Evolutionary conservation across 805 yeast species (phyloP), one percentile per base, ranked within the genome.

Genomic region (Kluyveromyces nonfermentans): DNA sequence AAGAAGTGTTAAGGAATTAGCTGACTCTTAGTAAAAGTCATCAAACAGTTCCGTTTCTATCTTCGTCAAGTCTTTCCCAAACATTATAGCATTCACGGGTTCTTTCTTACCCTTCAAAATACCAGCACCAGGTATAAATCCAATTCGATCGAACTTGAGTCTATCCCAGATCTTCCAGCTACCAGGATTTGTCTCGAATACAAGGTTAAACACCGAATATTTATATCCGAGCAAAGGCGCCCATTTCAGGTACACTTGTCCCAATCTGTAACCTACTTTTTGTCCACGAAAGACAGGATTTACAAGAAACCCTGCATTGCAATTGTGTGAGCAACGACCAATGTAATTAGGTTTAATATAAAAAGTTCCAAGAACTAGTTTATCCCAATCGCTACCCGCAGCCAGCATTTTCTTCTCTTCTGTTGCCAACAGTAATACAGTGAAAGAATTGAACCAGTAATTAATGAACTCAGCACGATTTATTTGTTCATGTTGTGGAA

Each of bases 251-350:
- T 85, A 89, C 35, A 73, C 65, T 44, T 66, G 65, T 5, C 94
- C 97, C 56, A 89, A 56, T n/a, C 72, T 72, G 31, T 65, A 70
- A 1, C 96, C 96, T 14, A 85, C 62, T 8, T 83, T 81, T 38
- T 70, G 60, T 0, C 94, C 93, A 48, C 97, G 72, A 20, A 67
- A 65, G 0, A 50, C 50, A 7, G 70, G 68, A 46, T 74, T 74
- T 6, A 89, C 95, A 9, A 87, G 59, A 56, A 89, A 89, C 0
- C 94, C 96, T 0, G 80, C 96, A 59, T 89, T 89, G 55, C 96
- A 86, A 22, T 77, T 81, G 55, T 89, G 96, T 0, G 93, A 78
- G 49, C 90, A 81, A 46, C 95, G 73, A 7, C 95, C 96, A 2
- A 71, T 64, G 58, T 88, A 89, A 62, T 89, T 89, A 15, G 97